phyloP scores from a whole-genome alignment of 2,329 filamentous ascomycete genomes.

The Colletotrichum tanaceti region DNA sequence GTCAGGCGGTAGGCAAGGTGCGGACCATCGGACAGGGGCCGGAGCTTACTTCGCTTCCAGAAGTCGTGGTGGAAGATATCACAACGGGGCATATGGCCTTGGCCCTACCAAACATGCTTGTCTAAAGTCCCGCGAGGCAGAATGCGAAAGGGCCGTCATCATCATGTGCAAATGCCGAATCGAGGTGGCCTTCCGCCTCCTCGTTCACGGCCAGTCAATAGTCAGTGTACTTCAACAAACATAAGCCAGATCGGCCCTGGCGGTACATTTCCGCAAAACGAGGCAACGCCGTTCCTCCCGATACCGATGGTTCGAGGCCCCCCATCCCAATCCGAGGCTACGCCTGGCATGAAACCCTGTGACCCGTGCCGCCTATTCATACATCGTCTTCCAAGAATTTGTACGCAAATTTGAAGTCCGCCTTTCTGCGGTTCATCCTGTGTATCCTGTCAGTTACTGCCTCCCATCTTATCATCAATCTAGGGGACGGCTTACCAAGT shows the following conservation, averaged over 20 bases:
- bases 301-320: constrained; percentile 31
- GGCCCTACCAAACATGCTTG: constrained; percentile 9
- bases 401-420: constrained; percentile 98
- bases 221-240: constrained; percentile 38
- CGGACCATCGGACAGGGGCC: background rate
- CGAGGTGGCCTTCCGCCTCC: constrained; percentile 22
- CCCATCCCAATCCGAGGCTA: constrained; percentile 37
- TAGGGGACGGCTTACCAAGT: constrained; percentile 80
- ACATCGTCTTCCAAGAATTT: constrained; percentile 97
- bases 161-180: constrained; percentile 27
- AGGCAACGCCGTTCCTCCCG: constrained; percentile 38
- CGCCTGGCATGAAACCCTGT: constrained; percentile 37
- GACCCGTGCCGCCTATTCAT: constrained; percentile 48
- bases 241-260: constrained; percentile 32
- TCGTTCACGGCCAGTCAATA: constrained; percentile 33
- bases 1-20: background rate
- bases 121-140: constrained; percentile 30
- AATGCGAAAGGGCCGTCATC: constrained; percentile 17
- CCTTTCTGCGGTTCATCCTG: constrained; percentile 99
- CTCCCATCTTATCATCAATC: background rate
- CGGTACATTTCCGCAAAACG: constrained; percentile 36
- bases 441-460: constrained; percentile 37
- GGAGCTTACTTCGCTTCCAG: background rate
- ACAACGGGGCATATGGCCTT: constrained; percentile 9
- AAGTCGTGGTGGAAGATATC: constrained; percentile 8